Evolutionary conservation across 768 basidiomycete species (phyloP).

Genomic region (Mycena polygramma): DNA sequence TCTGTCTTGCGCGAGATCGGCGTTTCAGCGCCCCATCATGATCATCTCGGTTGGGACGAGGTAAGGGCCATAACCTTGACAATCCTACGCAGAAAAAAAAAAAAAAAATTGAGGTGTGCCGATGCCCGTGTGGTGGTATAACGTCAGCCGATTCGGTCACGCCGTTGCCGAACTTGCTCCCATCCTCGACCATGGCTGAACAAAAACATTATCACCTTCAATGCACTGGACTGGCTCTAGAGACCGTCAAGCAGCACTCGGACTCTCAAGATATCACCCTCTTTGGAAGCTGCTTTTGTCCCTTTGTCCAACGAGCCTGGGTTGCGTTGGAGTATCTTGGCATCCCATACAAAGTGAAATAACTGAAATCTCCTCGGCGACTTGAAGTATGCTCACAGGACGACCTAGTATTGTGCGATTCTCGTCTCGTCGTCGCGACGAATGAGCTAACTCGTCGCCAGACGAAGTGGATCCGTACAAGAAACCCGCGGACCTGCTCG

Average conservation of each 20-base stretch:
- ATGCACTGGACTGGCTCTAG: constrained; percentile 64
- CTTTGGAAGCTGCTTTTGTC: constrained; percentile 83
- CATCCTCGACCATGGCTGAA: constrained; percentile 16
- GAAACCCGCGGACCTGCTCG: constrained; percentile 84
- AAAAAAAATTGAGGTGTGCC: too few species aligned
- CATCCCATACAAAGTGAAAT: constrained; percentile 74
- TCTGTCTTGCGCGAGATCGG: not conserved
- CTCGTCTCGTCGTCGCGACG: not conserved
- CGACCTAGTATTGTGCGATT: constrained; percentile 54
- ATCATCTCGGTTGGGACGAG: not conserved
- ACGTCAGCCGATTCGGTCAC: too few species aligned
- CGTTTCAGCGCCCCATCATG: not conserved
- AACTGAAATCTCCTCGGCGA: not conserved
- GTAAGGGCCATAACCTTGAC: not conserved
- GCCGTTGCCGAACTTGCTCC: too few species aligned
- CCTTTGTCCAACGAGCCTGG: constrained; percentile 89
- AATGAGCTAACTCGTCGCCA: constrained; percentile 40
- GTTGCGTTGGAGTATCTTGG: constrained; percentile 76
- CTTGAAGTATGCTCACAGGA: constrained; percentile 18
- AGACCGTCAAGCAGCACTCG: constrained; percentile 66
- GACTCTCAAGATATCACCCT: constrained; percentile 69
- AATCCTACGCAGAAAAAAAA: too few species aligned
- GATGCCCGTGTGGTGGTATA: too few species aligned
- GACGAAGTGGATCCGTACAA: constrained; percentile 89
- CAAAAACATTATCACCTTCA: constrained; percentile 52